Base-by-base conservation (phyloP, 2,329 filamentous ascomycete species). In the Colletotrichum godetiae region DNA sequence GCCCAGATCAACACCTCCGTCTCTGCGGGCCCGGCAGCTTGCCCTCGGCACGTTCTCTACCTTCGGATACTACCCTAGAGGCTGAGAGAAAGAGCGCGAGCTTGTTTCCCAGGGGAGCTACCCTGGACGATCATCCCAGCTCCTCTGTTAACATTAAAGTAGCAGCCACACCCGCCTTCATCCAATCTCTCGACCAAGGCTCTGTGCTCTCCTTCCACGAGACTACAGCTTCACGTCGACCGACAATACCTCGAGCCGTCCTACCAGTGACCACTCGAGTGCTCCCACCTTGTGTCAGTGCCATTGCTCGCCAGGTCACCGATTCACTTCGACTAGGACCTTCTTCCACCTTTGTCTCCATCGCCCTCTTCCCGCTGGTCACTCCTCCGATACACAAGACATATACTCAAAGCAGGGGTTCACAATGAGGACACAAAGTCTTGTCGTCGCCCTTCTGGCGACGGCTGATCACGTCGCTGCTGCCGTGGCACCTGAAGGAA, bases 141-240 rank as follows among this genome's bases (percentile, higher is more conserved):
- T 55, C 31, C n/a, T 62, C 60, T 73, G 70, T 52, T 60, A 52
- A 57, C 49, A 62, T 61, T 73, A 70, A 73, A 73, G 56, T 29
- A 61, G 56, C 35, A 61, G 55, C 60, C 49, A 56, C 66, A 29
- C 37, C 69, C 65, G 69, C 69, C 35, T 29, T 62, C 56, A 3
- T 57, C 56, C 29, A 22, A 13, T 6, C 15, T 33, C 13, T n/a
- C 7, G 15, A 4, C 8, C 55, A 46, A 56, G 60, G 55, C 27
- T 57, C 35, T 24, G 42, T 52, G 67, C 70, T 70, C 24, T 35
- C 42, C 24, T 58, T 42, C 13, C 49, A 52, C 52, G 63, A 63
- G 52, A 29, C 59, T 27, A 58, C 52, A 37, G 56, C 67, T 49
- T 49, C 42, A 37, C 52, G 22, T 55, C 37, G 56, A 67, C 56